Evolutionary conservation across 495 filamentous ascomycete genomes (phyloP).

Genomic region (Hypoxylon lienhwacheense): DNA sequence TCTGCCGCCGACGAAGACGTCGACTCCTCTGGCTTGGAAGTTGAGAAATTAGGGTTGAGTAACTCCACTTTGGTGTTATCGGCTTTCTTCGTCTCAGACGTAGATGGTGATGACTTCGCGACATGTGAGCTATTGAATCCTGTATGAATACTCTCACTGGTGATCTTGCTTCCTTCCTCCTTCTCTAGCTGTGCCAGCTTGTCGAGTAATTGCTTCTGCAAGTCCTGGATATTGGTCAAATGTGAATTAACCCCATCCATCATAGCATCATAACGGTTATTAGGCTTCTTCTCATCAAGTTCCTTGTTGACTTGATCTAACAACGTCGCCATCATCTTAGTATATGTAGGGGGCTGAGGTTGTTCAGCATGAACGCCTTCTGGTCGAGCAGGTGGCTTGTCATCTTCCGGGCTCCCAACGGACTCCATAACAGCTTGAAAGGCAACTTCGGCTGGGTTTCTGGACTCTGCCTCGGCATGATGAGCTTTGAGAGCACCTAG

Average conservation of each 20-base stretch:
- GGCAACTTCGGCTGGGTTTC: conserved; percentile 74
- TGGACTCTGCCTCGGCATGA: conserved; percentile 62
- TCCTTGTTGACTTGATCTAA: conserved; percentile 94
- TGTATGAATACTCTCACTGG: conserved; percentile 87
- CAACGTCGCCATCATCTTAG: conserved; percentile 90
- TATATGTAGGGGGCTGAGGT: conserved; percentile 76
- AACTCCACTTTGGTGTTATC: conserved; percentile 67
- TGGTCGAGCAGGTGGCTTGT: conserved; percentile 70
- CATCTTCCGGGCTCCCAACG: conserved; percentile 62
- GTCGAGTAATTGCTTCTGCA: conserved; percentile 71
- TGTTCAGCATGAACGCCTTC: conserved; percentile 76
- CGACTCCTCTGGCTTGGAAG: conserved; percentile 23
- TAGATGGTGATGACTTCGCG: conserved; percentile 55
- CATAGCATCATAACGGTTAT: conserved; percentile 70
- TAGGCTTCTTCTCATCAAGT: conserved; percentile 67
- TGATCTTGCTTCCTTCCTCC: conserved; percentile 88
- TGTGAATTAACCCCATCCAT: conserved; percentile 75
- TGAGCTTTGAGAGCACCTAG: conserved; percentile 69
- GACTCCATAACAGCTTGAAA: conserved; percentile 86
- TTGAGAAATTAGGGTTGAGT: conserved; percentile 66
- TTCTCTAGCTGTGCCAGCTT: conserved; percentile 82
- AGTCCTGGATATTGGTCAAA: conserved; percentile 68
- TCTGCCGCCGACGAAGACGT: conserved; percentile 42
- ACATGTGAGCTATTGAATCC: conserved; percentile 86
- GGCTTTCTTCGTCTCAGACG: conserved; percentile 47